Conservation (phyloP, 2,329 filamentous ascomycete genomes). For the Sclerotinia spermophila region DNA sequence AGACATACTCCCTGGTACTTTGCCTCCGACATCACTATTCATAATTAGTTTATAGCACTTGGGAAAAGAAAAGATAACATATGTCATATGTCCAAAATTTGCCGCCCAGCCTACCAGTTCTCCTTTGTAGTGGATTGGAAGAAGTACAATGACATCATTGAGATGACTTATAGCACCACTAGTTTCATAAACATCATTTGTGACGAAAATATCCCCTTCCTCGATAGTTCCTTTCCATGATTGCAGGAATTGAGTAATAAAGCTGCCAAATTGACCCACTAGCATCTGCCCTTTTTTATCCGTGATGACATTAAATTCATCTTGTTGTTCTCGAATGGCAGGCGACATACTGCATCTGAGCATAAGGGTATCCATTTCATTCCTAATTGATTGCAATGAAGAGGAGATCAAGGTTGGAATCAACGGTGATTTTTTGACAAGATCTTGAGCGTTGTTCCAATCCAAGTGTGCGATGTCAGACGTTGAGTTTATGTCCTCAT, state of each 20-base stretch:
- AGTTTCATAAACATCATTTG: conserved; percentile 9
- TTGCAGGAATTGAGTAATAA: conserved; percentile 6
- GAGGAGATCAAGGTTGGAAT: conserved; percentile 13
- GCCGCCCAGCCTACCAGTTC: conserved; percentile 13
- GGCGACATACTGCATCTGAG: conserved; percentile 9
- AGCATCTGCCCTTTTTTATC: conserved; percentile 14
- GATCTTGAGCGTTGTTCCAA: conserved; percentile 5
- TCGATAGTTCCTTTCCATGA: conserved; percentile 13
- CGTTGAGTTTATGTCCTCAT: neutral
- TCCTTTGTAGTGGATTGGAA: neutral
- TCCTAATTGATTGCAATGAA: conserved; percentile 14
- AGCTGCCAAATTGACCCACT: conserved; percentile 12
- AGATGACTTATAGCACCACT: conserved; percentile 14
- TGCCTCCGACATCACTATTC: conserved; percentile 8
- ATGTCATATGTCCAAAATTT: conserved; percentile 14
- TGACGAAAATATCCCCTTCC: conserved; percentile 13
- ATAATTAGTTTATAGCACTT: neutral
- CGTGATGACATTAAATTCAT: conserved; percentile 15
- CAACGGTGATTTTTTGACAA: conserved; percentile 1
- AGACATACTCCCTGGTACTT: conserved; percentile 5
- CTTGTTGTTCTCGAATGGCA: conserved; percentile 15
- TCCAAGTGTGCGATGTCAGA: neutral
- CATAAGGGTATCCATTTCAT: conserved; percentile 17
- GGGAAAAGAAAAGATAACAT: neutral
- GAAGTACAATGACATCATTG: conserved; percentile 12